Evolutionary conservation across 1,139 yeast species (phyloP).

Genomic region (Yamadazyma epiphylla): DNA sequence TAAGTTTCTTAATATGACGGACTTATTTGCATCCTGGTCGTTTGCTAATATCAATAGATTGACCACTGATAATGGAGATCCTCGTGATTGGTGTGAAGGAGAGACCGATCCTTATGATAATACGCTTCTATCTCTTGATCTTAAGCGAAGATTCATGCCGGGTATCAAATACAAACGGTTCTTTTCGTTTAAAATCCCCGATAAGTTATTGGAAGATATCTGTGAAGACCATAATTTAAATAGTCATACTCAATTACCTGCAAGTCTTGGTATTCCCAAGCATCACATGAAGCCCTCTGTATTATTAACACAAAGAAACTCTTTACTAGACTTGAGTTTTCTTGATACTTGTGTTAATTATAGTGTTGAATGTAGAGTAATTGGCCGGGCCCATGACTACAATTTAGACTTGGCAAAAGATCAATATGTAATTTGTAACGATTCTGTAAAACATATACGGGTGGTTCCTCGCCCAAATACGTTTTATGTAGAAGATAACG

Average conservation of each 20-base stretch:
- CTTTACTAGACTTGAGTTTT: slow-evolving; percentile 32
- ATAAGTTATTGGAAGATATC: slow-evolving; percentile 37
- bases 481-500: slow-evolving; percentile 16
- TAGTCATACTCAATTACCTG: slow-evolving; percentile 35
- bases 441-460: slow-evolving; percentile 30
- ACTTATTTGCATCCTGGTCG: slow-evolving; percentile 46
- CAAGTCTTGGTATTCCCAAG: slow-evolving; percentile 34
- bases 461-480: slow-evolving; percentile 30
- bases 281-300: slow-evolving; percentile 19
- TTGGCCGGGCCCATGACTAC: slow-evolving; percentile 41
- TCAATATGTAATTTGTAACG: slow-evolving; percentile 38
- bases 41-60: slow-evolving; percentile 44
- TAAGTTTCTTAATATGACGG: slow-evolving; percentile 42
- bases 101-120: slow-evolving; percentile 44
- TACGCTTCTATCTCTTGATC: slow-evolving; percentile 34
- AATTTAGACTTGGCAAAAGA: slow-evolving; percentile 17
- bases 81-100: slow-evolving; percentile 49
- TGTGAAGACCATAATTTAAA: slow-evolving; percentile 36
- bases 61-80: slow-evolving; percentile 44
- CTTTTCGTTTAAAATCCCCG: slow-evolving; percentile 42
- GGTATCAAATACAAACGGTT: slow-evolving; percentile 38
- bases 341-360: slow-evolving; percentile 37
- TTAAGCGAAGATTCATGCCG: slow-evolving; percentile 37
- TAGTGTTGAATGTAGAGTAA: slow-evolving; percentile 39
- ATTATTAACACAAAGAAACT: slow-evolving; percentile 18